Base-by-base conservation (phyloP, 2,329 filamentous ascomycete genomes). In the Neofusicoccum cordaticola region DNA sequence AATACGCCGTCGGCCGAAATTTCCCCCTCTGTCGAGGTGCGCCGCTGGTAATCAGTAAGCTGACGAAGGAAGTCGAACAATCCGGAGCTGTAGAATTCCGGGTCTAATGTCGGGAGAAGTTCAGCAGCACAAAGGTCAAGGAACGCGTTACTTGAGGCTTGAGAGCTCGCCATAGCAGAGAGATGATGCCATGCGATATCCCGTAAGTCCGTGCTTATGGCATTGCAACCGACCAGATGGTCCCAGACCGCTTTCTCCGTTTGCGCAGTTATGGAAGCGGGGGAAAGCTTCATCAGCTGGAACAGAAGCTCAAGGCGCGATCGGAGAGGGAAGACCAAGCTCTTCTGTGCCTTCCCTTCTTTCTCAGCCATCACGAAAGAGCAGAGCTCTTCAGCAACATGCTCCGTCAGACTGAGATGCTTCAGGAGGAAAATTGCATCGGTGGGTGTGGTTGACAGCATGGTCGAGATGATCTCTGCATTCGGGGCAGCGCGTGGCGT, bases 401-500 rank as follows among this genome's bases (percentile, higher is more conserved):
- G 70, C 41, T 71, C 71, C 15, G 70, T 67, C 13, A 77, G 51
- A 27, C 73, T 68, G 1, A 66, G 65, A 34, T 73, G 69, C 7
- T 74, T 52, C 19, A 70, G 66, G 45, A 77, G 72, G 62, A 74
- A 73, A 0, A 35, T 22, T 2, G 56, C 56, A 34, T 76, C 72
- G 1, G 27, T 15, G 4, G 61, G 50, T 11, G 50, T 44, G 2
- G 50, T 51, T 13, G 41, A 56, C 17, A 63, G 48, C 50, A 56
- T 35, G 7, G 34, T 63, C 19, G 50, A 79, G 71, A 73, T 80
- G 15, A 88, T 88, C 71, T 87, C 89, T 19, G 93, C 83, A 69
- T 91, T 95, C 1, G 92, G 92, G 6, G 90, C 84, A 0, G 89
- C 87, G 13, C 87, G 89, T 9, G 79, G 67, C 1, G 88, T 88